Evolutionary conservation across 148 eudicot genomes (phyloP), one percentile per base, ranked within the genome.

Genomic region (Linanthus parryae): DNA sequence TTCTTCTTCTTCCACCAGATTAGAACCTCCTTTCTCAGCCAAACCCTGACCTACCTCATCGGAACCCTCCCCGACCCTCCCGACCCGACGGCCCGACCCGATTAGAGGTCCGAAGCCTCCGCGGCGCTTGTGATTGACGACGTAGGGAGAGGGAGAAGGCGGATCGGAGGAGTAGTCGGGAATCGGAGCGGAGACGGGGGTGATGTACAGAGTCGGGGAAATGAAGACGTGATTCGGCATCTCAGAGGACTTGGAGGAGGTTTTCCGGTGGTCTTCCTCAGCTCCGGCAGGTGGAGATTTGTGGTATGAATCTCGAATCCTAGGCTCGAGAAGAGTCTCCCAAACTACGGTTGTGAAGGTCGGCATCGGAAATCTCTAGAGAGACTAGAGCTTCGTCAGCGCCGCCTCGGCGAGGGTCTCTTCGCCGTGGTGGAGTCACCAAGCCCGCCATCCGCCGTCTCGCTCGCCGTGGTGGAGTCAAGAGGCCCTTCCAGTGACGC

Each of bases 101-200:
- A 31, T 11, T 35, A 40, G 2, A 33, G 59, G 18, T 13, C 49
- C 22, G 7, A 21, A 8, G 59, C 56, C 5, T n/a, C 63, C 56
- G 39, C 78, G 75, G 8, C 82, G 70, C 59, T 77, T 77, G 25
- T 62, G 70, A 45, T 69, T 77, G 13, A 62, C 69, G 10, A 77
- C 61, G 36, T 73, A 77, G 1, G 82, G 82, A 1, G 78, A 73
- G 5, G 82, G 82, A 0, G 78, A 77, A 1, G n/a, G 9, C 23
- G 73, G 65, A 6, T 47, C 67, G 16, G 43, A 40, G 11, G 52
- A 34, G 2, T 66, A 55, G 42, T 27, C 66, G 1, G 71, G 60
- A n/a, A 77, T 59, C 4, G 78, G 78, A 44, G 75, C 39, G 1
- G 69, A 75, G 4, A 49, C 67, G 8, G 82, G 82, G 14, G 82